A percentile compares a stretch with the other conserved stretches of the same genome.
phyloP scores from a whole-genome alignment of 139 green algal genomes.

The Closterium sp. region DNA sequence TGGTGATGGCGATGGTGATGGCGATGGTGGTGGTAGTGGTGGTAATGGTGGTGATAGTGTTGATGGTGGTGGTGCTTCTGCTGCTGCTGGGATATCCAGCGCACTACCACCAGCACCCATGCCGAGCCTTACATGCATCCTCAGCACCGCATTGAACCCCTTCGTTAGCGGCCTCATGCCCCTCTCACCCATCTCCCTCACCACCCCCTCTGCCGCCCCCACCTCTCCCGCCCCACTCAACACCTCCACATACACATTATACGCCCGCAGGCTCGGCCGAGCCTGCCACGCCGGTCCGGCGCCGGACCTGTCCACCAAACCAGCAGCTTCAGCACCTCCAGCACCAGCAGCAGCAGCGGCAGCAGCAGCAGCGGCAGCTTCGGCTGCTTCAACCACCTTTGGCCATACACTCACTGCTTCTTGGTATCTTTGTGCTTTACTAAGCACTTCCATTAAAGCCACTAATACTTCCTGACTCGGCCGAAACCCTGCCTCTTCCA shows the following conservation, averaged over 20 bases:
- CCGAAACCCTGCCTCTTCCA: background rate
- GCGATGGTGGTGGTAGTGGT: too few species aligned
- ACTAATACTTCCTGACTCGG: background rate
- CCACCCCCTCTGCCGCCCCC: background rate
- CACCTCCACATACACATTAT: background rate
- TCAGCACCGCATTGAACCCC: slow-evolving; percentile 11
- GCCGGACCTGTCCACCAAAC: background rate
- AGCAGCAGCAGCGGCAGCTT: background rate
- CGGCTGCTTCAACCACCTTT: background rate
- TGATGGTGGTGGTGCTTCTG: too few species aligned
- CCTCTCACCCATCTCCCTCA: background rate
- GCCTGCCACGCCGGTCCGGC: background rate
- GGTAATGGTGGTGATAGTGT: too few species aligned
- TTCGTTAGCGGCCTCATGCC: background rate
- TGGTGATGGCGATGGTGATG: too few species aligned
- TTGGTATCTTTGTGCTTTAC: background rate
- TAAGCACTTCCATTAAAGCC: slow-evolving; percentile 4
- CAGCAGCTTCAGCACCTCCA: background rate
- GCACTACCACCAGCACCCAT: background rate
- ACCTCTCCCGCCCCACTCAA: background rate
- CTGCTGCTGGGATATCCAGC: too few species aligned
- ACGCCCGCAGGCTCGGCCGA: background rate
- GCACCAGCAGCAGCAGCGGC: background rate
- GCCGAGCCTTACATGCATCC: slow-evolving; percentile 20
- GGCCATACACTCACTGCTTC: slow-evolving; percentile 4